Evolutionary conservation across 371 early-diverging fungal species (phyloP), one percentile per base, ranked within the genome.

Genomic region (Syncephalastrum sp.): DNA sequence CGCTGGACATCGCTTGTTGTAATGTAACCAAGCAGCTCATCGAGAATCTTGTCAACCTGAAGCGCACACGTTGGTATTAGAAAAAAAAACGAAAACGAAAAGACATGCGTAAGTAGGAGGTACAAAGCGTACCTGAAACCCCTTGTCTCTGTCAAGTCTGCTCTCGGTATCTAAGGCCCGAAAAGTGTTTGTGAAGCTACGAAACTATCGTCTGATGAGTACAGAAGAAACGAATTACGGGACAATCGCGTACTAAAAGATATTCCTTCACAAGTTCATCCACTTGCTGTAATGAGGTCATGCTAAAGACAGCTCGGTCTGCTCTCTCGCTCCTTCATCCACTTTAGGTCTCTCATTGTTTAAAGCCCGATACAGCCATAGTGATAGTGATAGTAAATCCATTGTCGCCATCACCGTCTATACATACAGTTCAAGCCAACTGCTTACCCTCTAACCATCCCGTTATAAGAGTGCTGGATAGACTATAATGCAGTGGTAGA

Each of bases 191-290:
- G 80, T 77, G 60, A 87, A 87, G 24, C 87, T 85, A 60, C 87
- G 71, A 64, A 85, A 87, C 87, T 87, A 66, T 14, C 14, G 15
- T 33, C 38, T 33, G 10, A 33, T 33, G 38, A 33, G 38, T 10
- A 47, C 13, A 8, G 5, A n/a, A 44, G 41, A 21, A 19, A 17
- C 27, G 33, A 13, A 25, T 42, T 27, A 43, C 43, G 54, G 54
- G 47, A 45, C 27, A 42, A 27, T 38, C 25, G 50, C 52, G 68
- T 83, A 84, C 87, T 63, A 87, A 55, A 50, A 87, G 72, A 63
- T 87, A 87, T 61, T 87, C 87, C 63, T 84, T 85, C 53, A 87
- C 79, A 54, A 87, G 77, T 47, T 87, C 87, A 63, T 87, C 87
- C 47, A 87, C 81, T 63, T 87, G 84, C 44, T 75, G 69, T 51